Evolutionary conservation across 129 eudicot species (phyloP), one percentile per base, ranked within the genome.

Genomic region (Flaveria bidentis): DNA sequence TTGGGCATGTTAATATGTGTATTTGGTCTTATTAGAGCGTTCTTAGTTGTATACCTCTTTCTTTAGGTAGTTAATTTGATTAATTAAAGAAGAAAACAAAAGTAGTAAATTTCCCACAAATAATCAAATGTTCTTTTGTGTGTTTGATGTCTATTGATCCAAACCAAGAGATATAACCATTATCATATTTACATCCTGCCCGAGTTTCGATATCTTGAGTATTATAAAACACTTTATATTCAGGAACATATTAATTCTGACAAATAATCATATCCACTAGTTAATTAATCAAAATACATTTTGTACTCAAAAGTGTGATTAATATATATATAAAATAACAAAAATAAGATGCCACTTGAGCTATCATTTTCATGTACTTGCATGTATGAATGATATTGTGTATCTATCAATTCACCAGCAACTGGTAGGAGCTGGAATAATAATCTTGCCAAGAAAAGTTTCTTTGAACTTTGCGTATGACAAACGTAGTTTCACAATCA

Each of bases 391-490:
- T 58, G 64, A 57, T 57, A 18, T 26, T 56, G 63, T 56, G 63
- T 56, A 57, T 57, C 23, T 14, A 53, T 22, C 41, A 36, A 36
- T 36, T 36, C 41, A 36, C 6, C 2, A 56, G 63, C 63, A 18
- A 1, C 12, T 20, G 22, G 5, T 18, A 8, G 63, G 14, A 57
- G 23, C 63, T 57, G 63, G 30, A 6, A 57, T 20, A 20, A 58
- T 73, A 76, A 76, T 76, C 50, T 8, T 36, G 71, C 72, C 78
- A 71, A 79, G 17, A 71, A 71, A 2, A 5, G 5, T 63, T 49
- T 62, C 82, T 62, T 71, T 49, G 82, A 61, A 79, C 72, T 61
- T 25, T 61, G 72, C 72, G 72, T 71, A 61, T 70, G 70, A 58
- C 64, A 52, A 76, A 22, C 78, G 64, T 57, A 10, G 64, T 57